Base-by-base conservation (phyloP, 2,329 filamentous ascomycete genomes). In the Penicillium brevicompactum region DNA sequence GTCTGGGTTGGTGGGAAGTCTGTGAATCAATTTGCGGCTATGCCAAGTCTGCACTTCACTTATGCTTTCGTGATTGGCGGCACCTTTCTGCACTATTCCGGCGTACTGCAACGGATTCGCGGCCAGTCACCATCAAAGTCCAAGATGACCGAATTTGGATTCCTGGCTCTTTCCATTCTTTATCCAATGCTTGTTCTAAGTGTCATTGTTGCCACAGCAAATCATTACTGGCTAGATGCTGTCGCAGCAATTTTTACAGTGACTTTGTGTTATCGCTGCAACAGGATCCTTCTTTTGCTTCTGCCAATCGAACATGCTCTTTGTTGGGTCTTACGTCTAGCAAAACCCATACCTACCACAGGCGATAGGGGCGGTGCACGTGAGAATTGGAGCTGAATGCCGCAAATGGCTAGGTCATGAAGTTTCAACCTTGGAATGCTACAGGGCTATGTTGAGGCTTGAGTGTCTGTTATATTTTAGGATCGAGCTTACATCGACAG, bases 181-280 rank as follows among this genome's bases (percentile, higher is more conserved):
- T 83, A 84, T 62, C 80, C 81, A 6, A 53, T 72, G 11, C 73
- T 81, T 43, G 80, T 84, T 24, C 66, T 83, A 21, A 73, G 74
- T 4, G 78, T 79, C 5, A 84, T 84, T 57, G 80, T 84, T 5
- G 80, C 81, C 21, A 84, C 82, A 2, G 82, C 82, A n/a, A 84
- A 84, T 59, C 82, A 84, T 65, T 84, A 84, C 68, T 83, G 78
- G 72, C 73, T 84, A 54, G 82, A 84, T 63, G 82, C 82, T 0
- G 64, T 78, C 14, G 76, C 81, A 5, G 81, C 81, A 11, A 77
- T 76, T 1, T 70, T 76, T 54, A 80, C 79, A 18, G 80, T 81
- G 3, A 69, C 74, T 4, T 46, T 82, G 11, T 76, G 77, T 2
- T 83, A 82, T 59, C 45, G 74, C 5, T 74, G 73, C 59, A 84